Conservation (phyloP, 2,329 filamentous ascomycete genomes). For the Helotiales sp. region DNA sequence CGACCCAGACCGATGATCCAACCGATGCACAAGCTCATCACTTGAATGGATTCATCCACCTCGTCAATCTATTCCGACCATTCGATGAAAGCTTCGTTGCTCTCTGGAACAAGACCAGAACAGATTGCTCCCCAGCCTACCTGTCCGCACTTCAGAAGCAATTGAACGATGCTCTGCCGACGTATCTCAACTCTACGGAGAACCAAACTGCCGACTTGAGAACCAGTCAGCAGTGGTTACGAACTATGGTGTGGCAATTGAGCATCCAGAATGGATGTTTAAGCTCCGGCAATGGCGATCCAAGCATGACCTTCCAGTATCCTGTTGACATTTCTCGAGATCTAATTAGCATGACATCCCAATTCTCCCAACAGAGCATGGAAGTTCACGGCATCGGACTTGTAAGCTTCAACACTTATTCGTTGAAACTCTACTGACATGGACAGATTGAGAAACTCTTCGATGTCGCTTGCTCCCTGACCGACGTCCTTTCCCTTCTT, state of each 20-base stretch:
- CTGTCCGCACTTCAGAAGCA: slow-evolving; percentile 66
- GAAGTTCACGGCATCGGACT: slow-evolving; percentile 77
- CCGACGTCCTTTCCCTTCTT: slow-evolving; percentile 72
- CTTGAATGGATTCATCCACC: slow-evolving; percentile 60
- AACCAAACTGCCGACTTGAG: slow-evolving; percentile 60
- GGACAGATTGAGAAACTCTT: slow-evolving; percentile 77
- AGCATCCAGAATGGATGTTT: slow-evolving; percentile 59
- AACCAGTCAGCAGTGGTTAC: slow-evolving; percentile 68
- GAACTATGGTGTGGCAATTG: slow-evolving; percentile 67
- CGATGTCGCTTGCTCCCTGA: slow-evolving; percentile 74
- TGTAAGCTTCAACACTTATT: slow-evolving; percentile 52
- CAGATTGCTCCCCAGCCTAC: slow-evolving; percentile 61
- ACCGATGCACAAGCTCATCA: slow-evolving; percentile 59
- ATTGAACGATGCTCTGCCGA: slow-evolving; percentile 59
- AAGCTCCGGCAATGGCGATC: slow-evolving; percentile 53
- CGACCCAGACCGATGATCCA: slow-evolving; percentile 64
- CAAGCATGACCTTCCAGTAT: slow-evolving; percentile 65
- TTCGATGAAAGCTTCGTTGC: slow-evolving; percentile 69
- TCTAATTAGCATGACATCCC: slow-evolving; percentile 67
- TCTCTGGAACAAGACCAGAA: slow-evolving; percentile 69
- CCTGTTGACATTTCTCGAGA: slow-evolving; percentile 67
- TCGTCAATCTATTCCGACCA: slow-evolving; percentile 67
- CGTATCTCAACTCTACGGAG: slow-evolving; percentile 56
- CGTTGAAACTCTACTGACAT: slow-evolving; percentile 16
- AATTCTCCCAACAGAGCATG: slow-evolving; percentile 74